A percentile compares a stretch with the other conserved stretches of the same genome.
Conservation (phyloP, 768 basidiomycete genomes). For the Boletus tomentosulus region DNA sequence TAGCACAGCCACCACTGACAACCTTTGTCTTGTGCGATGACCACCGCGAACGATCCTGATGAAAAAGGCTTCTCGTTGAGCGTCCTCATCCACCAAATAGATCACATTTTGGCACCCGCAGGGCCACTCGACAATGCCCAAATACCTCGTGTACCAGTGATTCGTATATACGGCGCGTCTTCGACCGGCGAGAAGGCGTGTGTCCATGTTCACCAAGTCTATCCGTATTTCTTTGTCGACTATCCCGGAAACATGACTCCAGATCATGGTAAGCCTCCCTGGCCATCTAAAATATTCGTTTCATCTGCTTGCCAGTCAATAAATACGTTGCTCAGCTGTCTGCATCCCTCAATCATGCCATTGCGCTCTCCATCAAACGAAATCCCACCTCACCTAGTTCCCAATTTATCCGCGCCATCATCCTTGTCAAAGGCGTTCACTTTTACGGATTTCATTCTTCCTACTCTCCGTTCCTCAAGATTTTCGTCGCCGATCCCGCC, state of each 20-base stretch:
- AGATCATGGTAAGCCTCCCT: conserved; percentile 47
- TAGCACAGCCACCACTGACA: background rate
- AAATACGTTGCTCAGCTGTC: conserved; percentile 65
- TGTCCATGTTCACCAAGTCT: conserved; percentile 89
- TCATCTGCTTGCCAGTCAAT: conserved; percentile 50
- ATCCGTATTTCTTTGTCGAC: conserved; percentile 90
- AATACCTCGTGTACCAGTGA: conserved; percentile 61
- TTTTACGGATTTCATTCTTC: conserved; percentile 92
- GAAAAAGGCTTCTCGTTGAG: conserved; percentile 26
- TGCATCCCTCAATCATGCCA: conserved; percentile 78
- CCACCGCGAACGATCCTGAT: background rate
- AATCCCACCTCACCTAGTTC: conserved; percentile 56
- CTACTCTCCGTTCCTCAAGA: conserved; percentile 85
- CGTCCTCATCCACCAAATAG: conserved; percentile 55
- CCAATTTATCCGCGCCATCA: conserved; percentile 66
- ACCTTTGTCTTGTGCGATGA: background rate
- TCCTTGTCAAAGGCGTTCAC: conserved; percentile 89
- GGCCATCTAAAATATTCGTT: background rate
- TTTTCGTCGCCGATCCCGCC: conserved; percentile 69
- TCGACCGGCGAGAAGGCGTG: conserved; percentile 75
- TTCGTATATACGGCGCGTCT: conserved; percentile 84
- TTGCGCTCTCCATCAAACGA: conserved; percentile 75
- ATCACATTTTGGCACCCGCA: conserved; percentile 54
- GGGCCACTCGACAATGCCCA: conserved; percentile 61
- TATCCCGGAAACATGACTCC: conserved; percentile 68